Base-by-base conservation (phyloP, 768 basidiomycete species). In the Amanita rimosa region DNA sequence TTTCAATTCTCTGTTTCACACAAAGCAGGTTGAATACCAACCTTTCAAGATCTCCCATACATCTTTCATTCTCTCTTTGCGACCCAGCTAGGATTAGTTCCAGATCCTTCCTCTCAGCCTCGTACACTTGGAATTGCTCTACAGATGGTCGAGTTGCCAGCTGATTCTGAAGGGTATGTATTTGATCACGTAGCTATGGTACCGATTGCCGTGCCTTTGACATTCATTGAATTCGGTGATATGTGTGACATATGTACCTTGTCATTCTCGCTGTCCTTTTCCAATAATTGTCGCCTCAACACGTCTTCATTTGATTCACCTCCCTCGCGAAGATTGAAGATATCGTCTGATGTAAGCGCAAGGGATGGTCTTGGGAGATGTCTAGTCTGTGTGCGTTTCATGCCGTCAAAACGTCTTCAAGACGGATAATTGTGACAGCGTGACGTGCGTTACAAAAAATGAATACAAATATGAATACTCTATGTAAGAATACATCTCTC, bases 51-150 rank as follows among this genome's bases (percentile, higher is more conserved):
- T 89, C 85, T 0, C 76, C 71, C 88, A 91, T 90, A 53, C 81
- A 84, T 43, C 83, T 72, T 55, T 90, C 87, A 57, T 92, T 92
- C 67, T 92, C 89, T 44, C 86, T 68, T 54, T 89, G 86, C 0
- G 88, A 90, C 0, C 87, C 88, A 51, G 85, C 77, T 0, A 89
- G 64, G 3, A 91, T 67, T 14, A 91, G 67, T 34, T 89, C 88
- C 1, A 89, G 67, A 50, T 85, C 83, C 55, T 78, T 78, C 56
- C 81, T 79, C 54, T 90, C 88, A 57, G 78, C 81, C 61, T 83
- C 71, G 27, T 89, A 63, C 31, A 70, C 72, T 51, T 85, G 79
- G 22, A 90, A 68, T 0, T 66, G 66, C 53, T 88, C 84, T 33
- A 81, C 51, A 4, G 86, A 78, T 10, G 87, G 87, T 10, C 87